Evolutionary conservation across 352 stramenopile species (phyloP), one percentile per base, ranked within the genome.

Genomic region (Peronosclerospora sorghi): DNA sequence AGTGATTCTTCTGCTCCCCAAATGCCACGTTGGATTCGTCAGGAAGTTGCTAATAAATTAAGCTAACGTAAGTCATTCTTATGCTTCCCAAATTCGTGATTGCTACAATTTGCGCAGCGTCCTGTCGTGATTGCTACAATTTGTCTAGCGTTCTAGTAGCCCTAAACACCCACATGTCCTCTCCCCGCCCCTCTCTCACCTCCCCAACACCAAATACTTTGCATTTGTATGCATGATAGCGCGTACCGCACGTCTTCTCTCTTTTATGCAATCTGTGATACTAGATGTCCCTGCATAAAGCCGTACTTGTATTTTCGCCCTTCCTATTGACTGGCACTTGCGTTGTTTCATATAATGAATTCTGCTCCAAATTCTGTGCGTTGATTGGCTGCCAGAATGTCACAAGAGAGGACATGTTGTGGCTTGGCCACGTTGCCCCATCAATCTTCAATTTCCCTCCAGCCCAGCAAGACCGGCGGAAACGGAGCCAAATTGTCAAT

Each of bases 361-460:
- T 55, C 54, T 57, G 54, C 44, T 14, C 59, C 29, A 24, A 23
- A 34, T 36, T 15, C 35, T 30, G 49, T 38, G n/a, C 29, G 40
- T 17, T 65, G 42, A 72, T 72, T 72, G 62, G 62, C 19, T 35
- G 21, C 10, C 20, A 17, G 34, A 29, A 14, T 47, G n/a, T n/a
- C n/a, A n/a, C n/a, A n/a, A n/a, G n/a, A 32, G 48, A 40, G 41
- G 21, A 45, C 20, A 41, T 35, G 41, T 45, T 44, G 14, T 45
- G 35, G 57, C 58, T 35, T 48, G 45, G 32, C 37, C 51, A 56
- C 54, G 50, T 59, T 56, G 44, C 40, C 48, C 32, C 51, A 40
- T 68, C 68, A 80, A 77, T 69, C 65, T 64, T 54, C 51, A 80
- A 77, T 77, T 80, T 66, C 55, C 62, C 51, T 59, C 55, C 55